Evolutionary conservation across 495 filamentous ascomycete genomes (phyloP).

Genomic region (Evernia prunastri): DNA sequence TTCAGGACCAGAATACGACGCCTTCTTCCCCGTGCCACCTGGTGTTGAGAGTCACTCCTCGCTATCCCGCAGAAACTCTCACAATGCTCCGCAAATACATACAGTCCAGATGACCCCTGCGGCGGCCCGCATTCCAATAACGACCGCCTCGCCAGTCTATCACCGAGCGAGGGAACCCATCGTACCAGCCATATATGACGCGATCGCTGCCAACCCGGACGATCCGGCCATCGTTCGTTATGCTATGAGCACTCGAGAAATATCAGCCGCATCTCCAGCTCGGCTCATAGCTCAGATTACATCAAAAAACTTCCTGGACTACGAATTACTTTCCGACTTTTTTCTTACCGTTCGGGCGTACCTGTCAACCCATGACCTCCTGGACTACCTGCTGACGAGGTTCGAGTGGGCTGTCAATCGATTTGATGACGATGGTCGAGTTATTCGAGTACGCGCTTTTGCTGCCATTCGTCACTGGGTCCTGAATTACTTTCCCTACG

Average conservation of each 20-base stretch:
- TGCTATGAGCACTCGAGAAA: conserved; percentile 59
- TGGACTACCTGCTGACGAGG: conserved; percentile 75
- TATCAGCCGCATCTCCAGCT: conserved; percentile 83
- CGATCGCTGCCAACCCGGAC: conserved; percentile 64
- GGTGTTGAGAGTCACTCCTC: conserved; percentile 31
- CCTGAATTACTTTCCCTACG: conserved; percentile 93
- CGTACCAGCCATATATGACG: conserved; percentile 65
- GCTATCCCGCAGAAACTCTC: conserved; percentile 37
- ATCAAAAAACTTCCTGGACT: conserved; percentile 91
- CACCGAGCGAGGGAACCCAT: conserved; percentile 45
- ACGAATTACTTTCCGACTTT: conserved; percentile 95
- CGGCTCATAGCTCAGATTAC: conserved; percentile 97
- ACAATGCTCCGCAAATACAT: conserved; percentile 33
- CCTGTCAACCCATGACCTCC: conserved; percentile 64
- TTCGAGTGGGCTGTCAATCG: conserved; percentile 81
- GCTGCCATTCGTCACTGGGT: conserved; percentile 97
- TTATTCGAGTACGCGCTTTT: conserved; percentile 92
- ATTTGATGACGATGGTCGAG: conserved; percentile 75
- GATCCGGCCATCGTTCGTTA: conserved; percentile 81
- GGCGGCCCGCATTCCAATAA: conserved; percentile 21
- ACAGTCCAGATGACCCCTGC: conserved; percentile 24
- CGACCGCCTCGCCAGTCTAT: conserved; percentile 32
- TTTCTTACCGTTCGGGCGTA: conserved; percentile 93
- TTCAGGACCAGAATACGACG: conserved; percentile 43
- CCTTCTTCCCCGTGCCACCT: conserved; percentile 38